Evolutionary conservation across 2,329 filamentous ascomycete genomes (phyloP).

Genomic region (Exserohilum turcica): DNA sequence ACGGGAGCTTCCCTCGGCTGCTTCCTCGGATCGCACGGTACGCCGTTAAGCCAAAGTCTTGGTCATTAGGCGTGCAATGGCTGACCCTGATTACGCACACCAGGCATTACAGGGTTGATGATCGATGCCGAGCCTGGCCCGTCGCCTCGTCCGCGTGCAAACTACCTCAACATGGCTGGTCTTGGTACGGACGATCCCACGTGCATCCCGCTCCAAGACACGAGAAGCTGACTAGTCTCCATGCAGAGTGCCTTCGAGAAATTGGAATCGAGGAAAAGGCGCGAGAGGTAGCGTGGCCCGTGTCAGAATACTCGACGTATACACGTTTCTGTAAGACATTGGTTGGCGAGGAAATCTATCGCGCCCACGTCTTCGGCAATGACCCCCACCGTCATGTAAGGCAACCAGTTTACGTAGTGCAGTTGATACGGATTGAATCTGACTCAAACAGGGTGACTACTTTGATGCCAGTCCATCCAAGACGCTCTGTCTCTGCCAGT

Average conservation of each 20-base stretch:
- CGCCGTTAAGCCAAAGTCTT: too few species aligned
- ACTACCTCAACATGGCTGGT: slow-evolving; percentile 10
- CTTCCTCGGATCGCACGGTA: slow-evolving; percentile 7
- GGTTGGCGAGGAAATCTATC: slow-evolving; percentile 8
- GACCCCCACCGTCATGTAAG: slow-evolving; percentile 9
- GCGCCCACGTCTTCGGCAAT: slow-evolving; percentile 9
- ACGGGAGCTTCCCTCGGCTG: slow-evolving; percentile 5
- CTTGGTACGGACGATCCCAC: background rate
- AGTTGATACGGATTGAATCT: background rate
- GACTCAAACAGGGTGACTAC: slow-evolving; percentile 3
- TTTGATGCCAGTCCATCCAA: slow-evolving; percentile 8
- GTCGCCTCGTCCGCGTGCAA: slow-evolving; percentile 4
- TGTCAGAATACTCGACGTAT: slow-evolving; percentile 3
- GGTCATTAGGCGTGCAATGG: background rate
- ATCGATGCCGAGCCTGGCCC: slow-evolving; percentile 1
- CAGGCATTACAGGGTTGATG: slow-evolving; percentile 5
- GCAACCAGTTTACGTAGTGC: background rate
- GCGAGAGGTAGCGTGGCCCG: background rate
- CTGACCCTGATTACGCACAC: background rate
- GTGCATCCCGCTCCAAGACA: background rate
- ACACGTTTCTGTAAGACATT: slow-evolving; percentile 7
- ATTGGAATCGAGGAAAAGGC: slow-evolving; percentile 9
- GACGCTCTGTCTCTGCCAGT: slow-evolving; percentile 7
- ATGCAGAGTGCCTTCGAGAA: slow-evolving; percentile 7
- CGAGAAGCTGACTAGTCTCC: background rate